These are phyloP conservation scores for Mycena galopus DNA, from an alignment of 768 basidiomycete species.

Conservation along the genomic window DNA sequence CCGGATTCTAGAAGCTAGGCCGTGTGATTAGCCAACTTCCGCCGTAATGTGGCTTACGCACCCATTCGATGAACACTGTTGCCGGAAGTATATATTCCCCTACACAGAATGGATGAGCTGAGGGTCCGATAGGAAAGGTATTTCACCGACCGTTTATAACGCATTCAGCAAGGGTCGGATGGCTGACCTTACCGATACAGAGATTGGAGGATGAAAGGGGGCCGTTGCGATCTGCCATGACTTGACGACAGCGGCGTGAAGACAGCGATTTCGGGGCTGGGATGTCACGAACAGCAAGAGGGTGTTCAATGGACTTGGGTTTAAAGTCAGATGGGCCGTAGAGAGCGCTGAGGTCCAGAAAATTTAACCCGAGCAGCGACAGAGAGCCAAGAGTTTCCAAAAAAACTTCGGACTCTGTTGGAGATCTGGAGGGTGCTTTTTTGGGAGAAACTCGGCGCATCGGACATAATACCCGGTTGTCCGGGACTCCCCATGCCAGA, in stretches of 20 bases:
- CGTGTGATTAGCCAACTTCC: not conserved
- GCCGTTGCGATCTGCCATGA: not conserved
- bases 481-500: not conserved
- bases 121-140: too few relatives aligned
- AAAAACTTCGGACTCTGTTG: not conserved
- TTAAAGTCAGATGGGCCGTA: not conserved
- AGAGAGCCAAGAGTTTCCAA: not conserved
- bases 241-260: too few relatives aligned
- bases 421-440: not conserved
- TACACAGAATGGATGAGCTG: not conserved
- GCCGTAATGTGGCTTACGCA: not conserved
- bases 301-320: not conserved
- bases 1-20: not conserved
- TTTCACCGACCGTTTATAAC: not conserved
- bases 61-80: not conserved
- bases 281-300: not conserved
- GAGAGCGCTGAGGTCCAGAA: not conserved
- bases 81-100: not conserved
- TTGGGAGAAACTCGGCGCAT: slow-evolving; percentile 1
- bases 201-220: not conserved
- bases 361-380: not conserved
- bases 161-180: not conserved
- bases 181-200: not conserved
- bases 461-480: not conserved
- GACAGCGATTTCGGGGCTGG: not conserved